Evolutionary conservation across 2,329 filamentous ascomycete genomes (phyloP), one percentile per base, ranked within the genome.

Genomic region (Beauveria australis): DNA sequence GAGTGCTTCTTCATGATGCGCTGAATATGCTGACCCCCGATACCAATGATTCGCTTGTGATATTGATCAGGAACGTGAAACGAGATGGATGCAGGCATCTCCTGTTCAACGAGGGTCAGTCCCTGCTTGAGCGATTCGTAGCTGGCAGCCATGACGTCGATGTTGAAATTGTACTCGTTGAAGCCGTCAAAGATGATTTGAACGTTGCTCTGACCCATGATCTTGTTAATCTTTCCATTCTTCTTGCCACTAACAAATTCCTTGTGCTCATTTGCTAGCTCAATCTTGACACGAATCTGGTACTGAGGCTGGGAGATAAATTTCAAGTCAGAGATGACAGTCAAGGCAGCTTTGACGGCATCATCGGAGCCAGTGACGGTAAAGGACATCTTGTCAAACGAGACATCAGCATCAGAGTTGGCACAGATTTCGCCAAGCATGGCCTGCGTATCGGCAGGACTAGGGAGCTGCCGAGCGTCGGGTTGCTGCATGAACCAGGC

Each of bases 1-100:
- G 94, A 97, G 76, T 99, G 96, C 77, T 97, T 97, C 80, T 99
- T 97, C 94, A 99, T 99, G 78, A 99, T 97, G 60, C 93, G 91
- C 75, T 99, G 94, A 67, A 99, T 99, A 71, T 99, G 94, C 73
- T 97, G 93, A 10, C 94, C 94, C 63, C 94, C 94, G 68, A 99
- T 97, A 57, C 94, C 94, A 65, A 99, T 99, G 70, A 99, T 99
- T 53, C 94, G 92, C 79, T 99, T 99, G 76, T 99, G 94, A 72
- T 99, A 99, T 75, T 97, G 94, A 69, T 99, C 94, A 3, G 94
- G 94, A 30, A 99, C 94, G 70, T 99, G 94, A 81, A 99, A 99
- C 0, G 94, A 97, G 71, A 99, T 97, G 10, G 94, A 96, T 37
- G 94, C 94, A 46, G 94, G 94, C 92, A 99, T 97, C 76, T 99